These are phyloP conservation scores for Diaporthe batatas DNA, from an alignment of 2,329 filamentous ascomycete genomes.

Conservation along the genomic window DNA sequence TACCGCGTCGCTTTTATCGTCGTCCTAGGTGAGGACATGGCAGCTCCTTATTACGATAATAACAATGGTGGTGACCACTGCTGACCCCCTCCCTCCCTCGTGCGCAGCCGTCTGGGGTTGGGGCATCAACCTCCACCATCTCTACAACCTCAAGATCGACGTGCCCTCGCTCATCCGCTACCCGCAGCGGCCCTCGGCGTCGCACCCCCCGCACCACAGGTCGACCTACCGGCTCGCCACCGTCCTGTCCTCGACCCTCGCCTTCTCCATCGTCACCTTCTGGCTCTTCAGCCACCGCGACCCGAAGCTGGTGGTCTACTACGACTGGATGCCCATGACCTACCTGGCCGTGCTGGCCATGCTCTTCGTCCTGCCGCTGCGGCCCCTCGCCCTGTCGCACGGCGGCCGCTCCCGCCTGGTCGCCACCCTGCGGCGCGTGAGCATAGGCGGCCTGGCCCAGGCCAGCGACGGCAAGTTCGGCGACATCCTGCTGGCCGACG, in stretches of 20 bases:
- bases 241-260: constrained; percentile 79
- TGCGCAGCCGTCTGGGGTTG: constrained; percentile 89
- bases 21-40: constrained; percentile 78
- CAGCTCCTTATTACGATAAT: not conserved
- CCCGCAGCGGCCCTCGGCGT: constrained; percentile 77
- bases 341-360: constrained; percentile 81
- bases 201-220: constrained; percentile 80
- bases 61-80: not conserved
- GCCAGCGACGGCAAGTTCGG: constrained; percentile 92
- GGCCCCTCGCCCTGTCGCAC: constrained; percentile 71
- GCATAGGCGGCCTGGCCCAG: constrained; percentile 87
- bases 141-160: constrained; percentile 85
- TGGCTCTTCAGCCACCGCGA: constrained; percentile 84
- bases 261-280: constrained; percentile 81
- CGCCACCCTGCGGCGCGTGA: constrained; percentile 80
- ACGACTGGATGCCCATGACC: constrained; percentile 88
- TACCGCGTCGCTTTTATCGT: constrained; percentile 90
- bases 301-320: constrained; percentile 76
- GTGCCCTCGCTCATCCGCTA: constrained; percentile 90
- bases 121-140: constrained; percentile 91
- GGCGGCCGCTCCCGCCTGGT: constrained; percentile 82
- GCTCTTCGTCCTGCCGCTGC: constrained; percentile 80
- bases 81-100: constrained; percentile 22
- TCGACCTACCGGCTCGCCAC: constrained; percentile 90
- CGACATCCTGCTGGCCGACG: constrained; percentile 93